Conservation (phyloP, 768 basidiomycete genomes). For the Stropharia rugosoannulata region DNA sequence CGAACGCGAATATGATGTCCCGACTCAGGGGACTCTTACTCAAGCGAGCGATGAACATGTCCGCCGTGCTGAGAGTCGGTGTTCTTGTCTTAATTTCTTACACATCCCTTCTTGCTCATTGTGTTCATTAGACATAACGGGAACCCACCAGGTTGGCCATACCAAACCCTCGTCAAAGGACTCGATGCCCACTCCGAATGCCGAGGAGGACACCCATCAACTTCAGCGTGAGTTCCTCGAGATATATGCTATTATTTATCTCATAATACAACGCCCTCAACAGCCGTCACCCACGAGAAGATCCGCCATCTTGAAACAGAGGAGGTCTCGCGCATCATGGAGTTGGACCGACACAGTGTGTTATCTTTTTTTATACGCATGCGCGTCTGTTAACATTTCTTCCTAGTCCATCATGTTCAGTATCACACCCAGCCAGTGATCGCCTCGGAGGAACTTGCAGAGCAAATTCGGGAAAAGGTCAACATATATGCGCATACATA, state of each 20-base stretch:
- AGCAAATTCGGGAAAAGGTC: constrained; percentile 26
- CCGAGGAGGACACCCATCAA: constrained; percentile 12
- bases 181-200: constrained; percentile 10
- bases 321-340: constrained; percentile 30
- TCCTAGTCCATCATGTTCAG: constrained; percentile 35
- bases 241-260: not conserved
- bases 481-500: not conserved
- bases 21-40: not conserved
- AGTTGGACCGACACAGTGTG: constrained; percentile 34
- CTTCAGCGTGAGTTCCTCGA: constrained; percentile 7
- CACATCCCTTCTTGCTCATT: not conserved
- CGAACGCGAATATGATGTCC: not conserved
- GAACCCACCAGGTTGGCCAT: constrained; percentile 9
- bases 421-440: constrained; percentile 35
- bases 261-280: not conserved
- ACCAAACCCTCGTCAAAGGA: constrained; percentile 6
- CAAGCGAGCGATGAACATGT: not conserved
- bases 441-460: constrained; percentile 22
- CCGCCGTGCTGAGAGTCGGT: not conserved
- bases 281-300: constrained; percentile 14
- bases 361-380: not conserved
- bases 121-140: not conserved
- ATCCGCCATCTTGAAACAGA: constrained; percentile 15
- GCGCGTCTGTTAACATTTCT: not conserved
- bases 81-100: not conserved